Percentiles rank a stretch among this genome's conserved stretches.
Conservation (phyloP, 2,329 filamentous ascomycete species). For the Calonectria multiphialidica region DNA sequence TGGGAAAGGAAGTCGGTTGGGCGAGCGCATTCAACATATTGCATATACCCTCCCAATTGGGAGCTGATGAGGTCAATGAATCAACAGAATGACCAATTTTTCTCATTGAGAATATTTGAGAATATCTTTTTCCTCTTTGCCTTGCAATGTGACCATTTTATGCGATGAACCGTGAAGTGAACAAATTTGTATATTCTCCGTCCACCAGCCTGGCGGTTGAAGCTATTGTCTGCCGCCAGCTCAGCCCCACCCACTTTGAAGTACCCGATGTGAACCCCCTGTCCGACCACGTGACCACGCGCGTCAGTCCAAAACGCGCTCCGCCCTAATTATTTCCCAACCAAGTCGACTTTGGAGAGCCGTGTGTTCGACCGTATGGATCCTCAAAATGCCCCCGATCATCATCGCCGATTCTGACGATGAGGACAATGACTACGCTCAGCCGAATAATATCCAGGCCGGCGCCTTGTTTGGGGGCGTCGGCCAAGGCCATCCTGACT, state of each 20-base stretch:
- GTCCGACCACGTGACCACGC: conserved; percentile 37
- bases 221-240: no score
- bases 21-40: conserved; percentile 56
- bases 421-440: conserved; percentile 45
- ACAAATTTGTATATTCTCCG: no score
- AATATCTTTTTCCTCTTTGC: background rate
- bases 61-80: conserved; percentile 44
- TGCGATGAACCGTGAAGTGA: background rate
- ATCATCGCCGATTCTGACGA: conserved; percentile 56
- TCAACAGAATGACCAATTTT: conserved; percentile 45
- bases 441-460: conserved; percentile 24
- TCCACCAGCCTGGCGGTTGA: no score
- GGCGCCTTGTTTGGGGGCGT: conserved; percentile 13
- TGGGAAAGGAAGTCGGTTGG: conserved; percentile 43
- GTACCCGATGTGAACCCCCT: no score
- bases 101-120: conserved; percentile 35
- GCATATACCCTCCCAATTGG: conserved; percentile 51
- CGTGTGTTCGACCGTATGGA: background rate
- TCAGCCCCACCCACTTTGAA: no score
- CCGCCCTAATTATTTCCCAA: background rate
- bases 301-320: conserved; percentile 34
- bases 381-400: conserved; percentile 36
- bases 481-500: conserved; percentile 27
- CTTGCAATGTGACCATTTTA: background rate
- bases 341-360: conserved; percentile 11